phyloP scores from a whole-genome alignment of 768 basidiomycete species.

The Trametes punicea region DNA sequence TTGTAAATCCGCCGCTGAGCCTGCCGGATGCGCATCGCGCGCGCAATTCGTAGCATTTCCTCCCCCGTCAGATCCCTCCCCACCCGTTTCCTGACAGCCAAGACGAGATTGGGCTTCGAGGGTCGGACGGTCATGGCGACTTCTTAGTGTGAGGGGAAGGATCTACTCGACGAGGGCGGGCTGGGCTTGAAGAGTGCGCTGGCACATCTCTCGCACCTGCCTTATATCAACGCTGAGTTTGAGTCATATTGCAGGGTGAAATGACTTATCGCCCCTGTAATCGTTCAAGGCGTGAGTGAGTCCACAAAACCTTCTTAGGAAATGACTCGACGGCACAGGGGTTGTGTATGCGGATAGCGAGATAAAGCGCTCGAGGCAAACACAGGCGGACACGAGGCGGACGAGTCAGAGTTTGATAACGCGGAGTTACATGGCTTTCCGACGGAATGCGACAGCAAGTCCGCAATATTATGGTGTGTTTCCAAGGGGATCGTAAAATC shows the following conservation, averaged over 20 bases:
- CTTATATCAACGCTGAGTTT: constrained; percentile 3
- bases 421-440: not conserved
- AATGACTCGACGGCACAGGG: constrained; percentile 7
- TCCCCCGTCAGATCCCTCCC: constrained; percentile 9
- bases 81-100: constrained; percentile 6
- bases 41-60: constrained; percentile 5
- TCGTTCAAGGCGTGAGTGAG: not conserved
- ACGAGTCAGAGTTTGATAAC: constrained; percentile 3
- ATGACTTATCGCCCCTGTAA: constrained; percentile 14
- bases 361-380: not conserved
- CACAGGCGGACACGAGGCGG: not conserved
- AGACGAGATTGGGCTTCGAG: not conserved
- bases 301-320: not conserved
- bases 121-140: constrained; percentile 2
- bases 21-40: constrained; percentile 1
- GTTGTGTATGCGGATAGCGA: not conserved
- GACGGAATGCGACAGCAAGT: not conserved
- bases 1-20: constrained; percentile 12
- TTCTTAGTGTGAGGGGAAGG: not conserved
- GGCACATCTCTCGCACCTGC: not conserved
- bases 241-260: not conserved
- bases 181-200: not conserved
- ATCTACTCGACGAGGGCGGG: not conserved
- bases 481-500: not conserved
- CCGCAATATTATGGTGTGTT: not conserved